These are phyloP conservation scores for Punctularia strigosozonata DNA, from an alignment of 768 basidiomycete genomes.

Conservation along the genomic window DNA sequence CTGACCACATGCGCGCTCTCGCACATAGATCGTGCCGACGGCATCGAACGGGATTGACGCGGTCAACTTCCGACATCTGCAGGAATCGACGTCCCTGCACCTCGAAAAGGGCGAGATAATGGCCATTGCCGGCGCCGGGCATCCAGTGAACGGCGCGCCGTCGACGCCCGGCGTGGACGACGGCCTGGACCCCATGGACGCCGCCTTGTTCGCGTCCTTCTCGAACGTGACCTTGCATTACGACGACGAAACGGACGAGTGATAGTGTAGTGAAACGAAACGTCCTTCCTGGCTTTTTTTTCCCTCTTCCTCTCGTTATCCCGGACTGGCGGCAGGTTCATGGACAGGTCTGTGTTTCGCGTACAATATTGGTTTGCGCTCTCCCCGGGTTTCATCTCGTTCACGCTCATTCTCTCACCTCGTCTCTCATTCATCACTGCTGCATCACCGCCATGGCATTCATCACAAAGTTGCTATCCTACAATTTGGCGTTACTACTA, in stretches of 20 bases:
- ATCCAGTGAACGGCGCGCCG: constrained; percentile 1
- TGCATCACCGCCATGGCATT: no score
- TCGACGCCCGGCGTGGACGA: constrained; percentile 29
- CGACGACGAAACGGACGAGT: constrained; percentile 52
- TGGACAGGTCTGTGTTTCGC: no score
- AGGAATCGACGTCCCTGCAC: constrained; percentile 87
- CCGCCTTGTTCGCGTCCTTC: constrained; percentile 77
- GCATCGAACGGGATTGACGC: constrained; percentile 71
- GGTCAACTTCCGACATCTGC: constrained; percentile 81
- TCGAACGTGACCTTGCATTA: constrained; percentile 83
- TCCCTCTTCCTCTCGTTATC: no score
- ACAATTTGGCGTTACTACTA: no score
- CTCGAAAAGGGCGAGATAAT: constrained; percentile 36
- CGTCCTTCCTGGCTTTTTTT: no score
- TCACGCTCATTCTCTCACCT: no score
- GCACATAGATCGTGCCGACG: constrained; percentile 63
- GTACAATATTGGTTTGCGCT: no score
- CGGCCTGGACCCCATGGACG: constrained; percentile 30
- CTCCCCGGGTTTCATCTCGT: no score
- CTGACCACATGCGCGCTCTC: neutral
- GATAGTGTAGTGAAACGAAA: constrained; percentile 8
- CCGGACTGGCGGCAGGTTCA: no score
- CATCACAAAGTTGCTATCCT: no score
- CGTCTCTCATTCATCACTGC: no score
- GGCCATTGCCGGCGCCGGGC: constrained; percentile 22